phyloP scores from a whole-genome alignment of 768 basidiomycete genomes.

The Ramaria sp. region DNA sequence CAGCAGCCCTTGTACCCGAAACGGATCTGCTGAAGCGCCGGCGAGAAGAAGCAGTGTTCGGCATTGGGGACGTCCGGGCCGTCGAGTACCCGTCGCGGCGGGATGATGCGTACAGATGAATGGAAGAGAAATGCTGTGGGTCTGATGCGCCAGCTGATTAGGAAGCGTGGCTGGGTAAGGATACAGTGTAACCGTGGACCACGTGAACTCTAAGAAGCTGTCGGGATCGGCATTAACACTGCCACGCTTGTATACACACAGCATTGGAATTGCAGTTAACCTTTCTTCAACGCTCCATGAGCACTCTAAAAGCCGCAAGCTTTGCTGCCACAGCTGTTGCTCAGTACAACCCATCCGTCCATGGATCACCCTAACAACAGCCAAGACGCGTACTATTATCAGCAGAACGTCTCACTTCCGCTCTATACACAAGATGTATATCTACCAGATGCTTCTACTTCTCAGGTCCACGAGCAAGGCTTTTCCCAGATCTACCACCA shows the following conservation, averaged over 20 bases:
- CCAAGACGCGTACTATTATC: slow-evolving; percentile 5
- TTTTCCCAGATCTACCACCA: neutral
- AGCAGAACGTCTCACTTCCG: neutral
- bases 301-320: slow-evolving; percentile 4
- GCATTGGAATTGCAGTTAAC: neutral
- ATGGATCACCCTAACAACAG: slow-evolving; percentile 8
- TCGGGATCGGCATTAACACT: slow-evolving; percentile 4
- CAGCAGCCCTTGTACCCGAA: slow-evolving; percentile 1
- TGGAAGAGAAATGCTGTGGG: neutral
- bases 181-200: neutral
- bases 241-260: slow-evolving; percentile 1
- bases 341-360: neutral
- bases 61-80: slow-evolving; percentile 19
- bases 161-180: neutral
- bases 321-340: neutral
- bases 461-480: neutral
- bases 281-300: neutral
- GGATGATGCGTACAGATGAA: slow-evolving; percentile 4
- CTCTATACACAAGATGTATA: slow-evolving; percentile 1
- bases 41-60: slow-evolving; percentile 30
- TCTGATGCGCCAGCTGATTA: neutral
- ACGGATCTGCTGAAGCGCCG: slow-evolving; percentile 18
- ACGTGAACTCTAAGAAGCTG: slow-evolving; percentile 1
- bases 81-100: neutral
- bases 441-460: neutral